Percentiles rank a stretch among this genome's conserved stretches.
phyloP scores from a whole-genome alignment of 306 rosid species.

The Cajanus cajan region DNA sequence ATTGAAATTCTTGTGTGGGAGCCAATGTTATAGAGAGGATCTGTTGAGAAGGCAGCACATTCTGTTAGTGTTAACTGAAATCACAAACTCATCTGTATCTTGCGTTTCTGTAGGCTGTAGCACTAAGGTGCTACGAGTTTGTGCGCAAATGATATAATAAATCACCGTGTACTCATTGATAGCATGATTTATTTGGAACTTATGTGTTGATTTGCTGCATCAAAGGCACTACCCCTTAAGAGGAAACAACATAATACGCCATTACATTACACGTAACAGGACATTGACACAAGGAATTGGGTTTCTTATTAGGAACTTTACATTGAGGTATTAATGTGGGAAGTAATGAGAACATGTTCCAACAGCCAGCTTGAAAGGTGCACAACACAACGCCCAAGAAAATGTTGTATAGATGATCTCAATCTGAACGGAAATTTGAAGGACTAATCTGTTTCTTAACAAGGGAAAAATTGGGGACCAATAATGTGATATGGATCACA shows the following conservation, averaged over 20 bases:
- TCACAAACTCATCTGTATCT: not conserved
- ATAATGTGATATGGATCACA: not conserved
- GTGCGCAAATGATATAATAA: constrained; percentile 1
- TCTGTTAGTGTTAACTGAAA: not conserved
- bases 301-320: no score
- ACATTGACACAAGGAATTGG: not conserved
- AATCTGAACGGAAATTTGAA: not conserved
- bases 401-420: not conserved
- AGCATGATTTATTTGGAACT: not conserved
- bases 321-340: no score
- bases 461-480: not conserved
- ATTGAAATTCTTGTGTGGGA: not conserved
- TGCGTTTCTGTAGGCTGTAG: not conserved
- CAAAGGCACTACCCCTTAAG: not conserved
- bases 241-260: not conserved
- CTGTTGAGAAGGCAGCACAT: not conserved
- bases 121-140: not conserved
- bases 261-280: not conserved
- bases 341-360: not conserved
- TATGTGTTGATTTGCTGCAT: not conserved
- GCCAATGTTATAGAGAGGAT: not conserved
- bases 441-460: not conserved
- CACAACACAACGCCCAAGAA: not conserved
- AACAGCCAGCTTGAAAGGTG: not conserved
- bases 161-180: not conserved